phyloP scores from a whole-genome alignment of 768 basidiomycete species.

The Kwoniella bestiolae region DNA sequence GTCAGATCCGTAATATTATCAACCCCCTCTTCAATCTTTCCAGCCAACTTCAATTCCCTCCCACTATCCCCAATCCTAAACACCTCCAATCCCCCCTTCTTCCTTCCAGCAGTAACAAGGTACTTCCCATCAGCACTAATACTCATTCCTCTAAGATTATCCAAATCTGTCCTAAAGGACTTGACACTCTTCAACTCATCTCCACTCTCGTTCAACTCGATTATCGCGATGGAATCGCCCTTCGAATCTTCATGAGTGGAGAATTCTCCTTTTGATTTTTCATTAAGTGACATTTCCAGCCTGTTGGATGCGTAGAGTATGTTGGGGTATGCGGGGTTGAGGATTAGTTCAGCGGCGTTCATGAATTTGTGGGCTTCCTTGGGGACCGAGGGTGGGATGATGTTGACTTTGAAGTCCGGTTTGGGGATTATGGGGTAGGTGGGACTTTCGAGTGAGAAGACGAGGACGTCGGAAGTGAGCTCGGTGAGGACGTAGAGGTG shows the following conservation, averaged over 20 bases:
- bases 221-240: constrained; percentile 52
- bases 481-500: constrained; percentile 55
- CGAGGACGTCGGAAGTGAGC: constrained; percentile 42
- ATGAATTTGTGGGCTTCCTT: constrained; percentile 33
- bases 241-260: constrained; percentile 12
- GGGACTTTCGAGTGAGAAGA: constrained; percentile 38
- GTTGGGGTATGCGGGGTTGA: constrained; percentile 38
- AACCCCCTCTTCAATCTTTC: constrained; percentile 42
- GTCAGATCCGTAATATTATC: constrained; percentile 40
- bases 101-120: constrained; percentile 50
- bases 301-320: constrained; percentile 55
- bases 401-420: constrained; percentile 42
- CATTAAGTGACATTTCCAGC: constrained; percentile 44
- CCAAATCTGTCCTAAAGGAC: constrained; percentile 46
- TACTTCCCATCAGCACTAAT: constrained; percentile 54
- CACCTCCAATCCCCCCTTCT: constrained; percentile 52
- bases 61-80: constrained; percentile 45
- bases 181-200: constrained; percentile 38
- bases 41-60: constrained; percentile 49
- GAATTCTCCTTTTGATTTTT: constrained; percentile 31
- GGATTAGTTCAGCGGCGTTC: constrained; percentile 49
- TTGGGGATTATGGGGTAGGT: constrained; percentile 36
- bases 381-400: constrained; percentile 48
- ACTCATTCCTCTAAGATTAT: constrained; percentile 50
- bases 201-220: constrained; percentile 44